Conservation (phyloP, 495 filamentous ascomycete species). For the Penicillium tannophilum region DNA sequence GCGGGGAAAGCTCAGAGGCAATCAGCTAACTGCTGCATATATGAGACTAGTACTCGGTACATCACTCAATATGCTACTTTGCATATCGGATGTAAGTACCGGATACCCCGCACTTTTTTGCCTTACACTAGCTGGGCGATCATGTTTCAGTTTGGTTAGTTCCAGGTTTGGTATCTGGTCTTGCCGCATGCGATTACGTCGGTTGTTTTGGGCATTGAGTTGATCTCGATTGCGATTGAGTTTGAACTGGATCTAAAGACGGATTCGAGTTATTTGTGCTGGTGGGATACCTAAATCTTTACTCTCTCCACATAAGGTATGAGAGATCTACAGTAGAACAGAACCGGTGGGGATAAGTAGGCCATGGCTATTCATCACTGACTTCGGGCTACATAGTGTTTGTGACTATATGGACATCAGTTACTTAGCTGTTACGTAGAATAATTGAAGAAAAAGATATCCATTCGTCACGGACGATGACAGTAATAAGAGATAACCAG, state of each 20-base stretch:
- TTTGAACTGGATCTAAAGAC: background rate
- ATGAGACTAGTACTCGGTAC: background rate
- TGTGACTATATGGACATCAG: background rate
- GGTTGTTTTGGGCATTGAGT: no score
- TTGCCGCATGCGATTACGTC: background rate
- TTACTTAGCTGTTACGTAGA: background rate
- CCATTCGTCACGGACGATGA: constrained; percentile 1
- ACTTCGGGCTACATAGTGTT: no score
- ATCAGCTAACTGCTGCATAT: background rate
- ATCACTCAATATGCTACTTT: background rate
- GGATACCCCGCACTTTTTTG: background rate
- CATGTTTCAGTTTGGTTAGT: background rate
- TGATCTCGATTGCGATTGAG: background rate
- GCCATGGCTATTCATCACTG: no score
- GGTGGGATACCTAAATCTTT: no score
- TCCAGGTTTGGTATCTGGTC: background rate
- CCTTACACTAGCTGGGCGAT: background rate
- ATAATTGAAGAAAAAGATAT: background rate
- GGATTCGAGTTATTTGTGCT: no score
- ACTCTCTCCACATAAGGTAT: no score
- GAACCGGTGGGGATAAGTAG: no score
- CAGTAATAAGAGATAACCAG: constrained; percentile 10
- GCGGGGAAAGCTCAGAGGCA: constrained; percentile 32
- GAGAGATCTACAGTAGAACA: no score
- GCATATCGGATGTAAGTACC: background rate